Evolutionary conservation across 2,329 filamentous ascomycete genomes (phyloP), one percentile per base, ranked within the genome.

Genomic region (Colletotrichum paranaense): DNA sequence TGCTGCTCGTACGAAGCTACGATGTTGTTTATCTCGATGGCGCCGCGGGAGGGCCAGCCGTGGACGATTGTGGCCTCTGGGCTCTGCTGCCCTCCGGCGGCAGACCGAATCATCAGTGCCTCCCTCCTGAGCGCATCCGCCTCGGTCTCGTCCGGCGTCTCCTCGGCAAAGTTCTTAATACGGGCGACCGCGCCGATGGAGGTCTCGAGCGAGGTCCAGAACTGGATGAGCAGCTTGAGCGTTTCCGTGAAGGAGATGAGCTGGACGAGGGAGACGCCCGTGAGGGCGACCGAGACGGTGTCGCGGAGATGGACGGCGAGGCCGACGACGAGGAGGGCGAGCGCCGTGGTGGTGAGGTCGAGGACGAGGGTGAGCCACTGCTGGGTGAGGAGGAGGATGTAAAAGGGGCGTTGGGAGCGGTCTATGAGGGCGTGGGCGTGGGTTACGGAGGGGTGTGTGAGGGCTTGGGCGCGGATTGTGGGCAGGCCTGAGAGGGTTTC

Each of bases 341-440:
- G 80, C 2, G 77, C 83, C 0, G 86, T 83, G 0, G 87, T 85
- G 3, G 86, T 80, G 53, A 89, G 77, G 74, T 89, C 86, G 2
- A 90, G 78, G 0, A 88, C 86, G 2, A 91, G 80, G 0, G 82
- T 85, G 0, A 90, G 82, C 89, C 90, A 92, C 57, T 88, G 84
- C 77, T 92, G 90, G 5, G 90, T 85, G 52, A 86, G 85, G 68
- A 85, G 87, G 14, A 91, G 82, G 1, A 90, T 82, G 76, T 92
- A 92, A 70, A 87, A 90, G 0, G 90, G 89, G 22, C 82, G 81
- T 75, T 92, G 90, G 0, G 89, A 90, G 11, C 80, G 80, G 75
- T 91, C 87, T 2, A 92, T 80, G 0, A 90, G 82, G 5, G 76
- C 73, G 28, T 86, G 78, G 68, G 88, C 89, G 74, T 83, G 84